Evolutionary conservation across 2,329 filamentous ascomycete species (phyloP).

Genomic region (Metarhizium rileyi): DNA sequence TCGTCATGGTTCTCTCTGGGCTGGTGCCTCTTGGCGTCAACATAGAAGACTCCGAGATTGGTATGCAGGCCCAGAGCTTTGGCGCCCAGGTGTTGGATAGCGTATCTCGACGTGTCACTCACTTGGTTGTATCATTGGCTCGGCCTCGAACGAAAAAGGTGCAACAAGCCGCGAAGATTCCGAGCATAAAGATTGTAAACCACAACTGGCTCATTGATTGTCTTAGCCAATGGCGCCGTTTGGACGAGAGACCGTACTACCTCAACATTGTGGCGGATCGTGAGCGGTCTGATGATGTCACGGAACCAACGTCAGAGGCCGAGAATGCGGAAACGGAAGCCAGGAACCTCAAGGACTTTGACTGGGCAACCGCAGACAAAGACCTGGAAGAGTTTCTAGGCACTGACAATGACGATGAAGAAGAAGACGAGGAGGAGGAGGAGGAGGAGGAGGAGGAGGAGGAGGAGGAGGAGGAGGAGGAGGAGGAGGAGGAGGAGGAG

Average conservation of each 20-base stretch:
- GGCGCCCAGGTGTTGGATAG: constrained; percentile 56
- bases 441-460: constrained; percentile 8
- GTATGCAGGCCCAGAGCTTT: constrained; percentile 76
- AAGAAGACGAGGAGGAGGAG: constrained; percentile 14
- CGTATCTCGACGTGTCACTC: constrained; percentile 56
- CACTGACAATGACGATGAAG: constrained; percentile 28
- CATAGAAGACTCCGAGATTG: constrained; percentile 74
- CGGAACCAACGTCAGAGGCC: constrained; percentile 21
- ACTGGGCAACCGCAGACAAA: constrained; percentile 42
- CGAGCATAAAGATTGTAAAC: constrained; percentile 81
- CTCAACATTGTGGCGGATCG: constrained; percentile 63
- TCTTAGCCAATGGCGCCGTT: constrained; percentile 70
- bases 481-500: constrained; percentile 8
- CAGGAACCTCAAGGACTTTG: constrained; percentile 44
- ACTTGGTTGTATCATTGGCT: constrained; percentile 61
- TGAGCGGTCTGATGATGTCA: constrained; percentile 22
- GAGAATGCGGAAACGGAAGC: constrained; percentile 20
- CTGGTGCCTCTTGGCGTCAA: constrained; percentile 77
- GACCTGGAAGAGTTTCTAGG: constrained; percentile 15
- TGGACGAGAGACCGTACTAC: constrained; percentile 72
- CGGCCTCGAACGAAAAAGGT: constrained; percentile 84
- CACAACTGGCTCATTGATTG: constrained; percentile 84
- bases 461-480: neutral
- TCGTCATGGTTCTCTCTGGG: constrained; percentile 79
- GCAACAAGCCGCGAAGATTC: constrained; percentile 68